Conservation (phyloP, 2,329 filamentous ascomycete species). For the Aspergillus versicolor region DNA sequence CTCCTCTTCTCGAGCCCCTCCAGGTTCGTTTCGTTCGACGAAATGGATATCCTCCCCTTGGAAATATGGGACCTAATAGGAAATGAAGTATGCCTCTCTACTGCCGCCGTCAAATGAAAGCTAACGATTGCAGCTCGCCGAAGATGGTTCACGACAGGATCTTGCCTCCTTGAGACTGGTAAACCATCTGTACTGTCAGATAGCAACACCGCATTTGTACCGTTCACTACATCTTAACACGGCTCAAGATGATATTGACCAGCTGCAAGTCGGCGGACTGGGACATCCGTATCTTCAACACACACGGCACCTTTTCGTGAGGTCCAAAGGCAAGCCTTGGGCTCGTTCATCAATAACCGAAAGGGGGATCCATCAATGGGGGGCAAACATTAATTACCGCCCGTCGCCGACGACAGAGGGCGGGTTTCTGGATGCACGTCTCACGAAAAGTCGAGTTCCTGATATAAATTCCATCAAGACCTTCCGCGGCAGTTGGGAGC, state of each 20-base stretch:
- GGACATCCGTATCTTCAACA: background rate
- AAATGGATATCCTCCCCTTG: background rate
- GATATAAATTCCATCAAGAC: fast-evolving
- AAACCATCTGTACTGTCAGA: background rate
- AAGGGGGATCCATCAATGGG: too few species aligned
- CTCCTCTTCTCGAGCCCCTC: too few species aligned
- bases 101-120: background rate
- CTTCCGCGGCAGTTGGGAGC: background rate
- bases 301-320: background rate
- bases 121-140: background rate
- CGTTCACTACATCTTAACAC: background rate
- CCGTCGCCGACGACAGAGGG: background rate
- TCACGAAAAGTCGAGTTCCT: background rate
- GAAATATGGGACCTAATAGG: background rate
- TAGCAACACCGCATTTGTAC: background rate
- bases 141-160: background rate
- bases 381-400: too few species aligned
- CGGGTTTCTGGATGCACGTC: background rate
- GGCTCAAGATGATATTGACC: background rate
- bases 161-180: background rate
- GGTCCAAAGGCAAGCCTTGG: background rate
- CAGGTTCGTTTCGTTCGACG: too few species aligned
- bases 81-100: background rate
- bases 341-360: too few species aligned
- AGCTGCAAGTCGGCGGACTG: background rate